Base-by-base conservation (phyloP, 768 basidiomycete species). In the Termitomyces sp. region DNA sequence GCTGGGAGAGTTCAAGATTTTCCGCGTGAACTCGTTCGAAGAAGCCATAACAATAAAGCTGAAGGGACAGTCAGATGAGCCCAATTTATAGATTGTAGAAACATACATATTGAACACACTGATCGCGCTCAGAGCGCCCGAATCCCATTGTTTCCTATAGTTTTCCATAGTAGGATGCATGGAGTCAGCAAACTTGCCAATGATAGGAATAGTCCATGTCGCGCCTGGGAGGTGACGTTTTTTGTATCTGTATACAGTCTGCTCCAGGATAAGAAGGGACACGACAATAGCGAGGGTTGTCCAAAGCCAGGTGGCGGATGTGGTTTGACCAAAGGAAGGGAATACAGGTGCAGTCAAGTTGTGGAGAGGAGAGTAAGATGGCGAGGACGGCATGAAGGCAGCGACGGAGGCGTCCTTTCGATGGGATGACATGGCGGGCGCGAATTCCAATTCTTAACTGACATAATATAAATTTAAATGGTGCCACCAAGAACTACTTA, bases 41-140 rank as follows among this genome's bases (percentile, higher is more conserved):
- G 96, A 91, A 23, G 94, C 94, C 84, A 98, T 95, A 66, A 99
- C 97, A 67, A 99, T 98, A 72, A 98, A 98, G 64, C 97, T 99
- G 67, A 42, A 25, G 30, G 34, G 25, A n/a, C 23, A 21, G 14
- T 48, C 54, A 65, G 44, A 49, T 23, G 35, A 9, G 7, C 11
- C 14, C 14, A 17, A 21, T 3, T 17, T 19, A 35, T 35, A 40
- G 34, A 41, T 53, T 37, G 50, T 40, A 16, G 40, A 35, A 34
- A 73, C 88, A 63, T 59, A 92, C 97, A 99, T 98, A 74, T 99
- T 96, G 77, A 99, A 99, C 4, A 99, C 97, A 68, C 91, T 94
- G 56, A 96, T 75, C 10, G 87, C 94, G 61, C 88, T 89, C 34
- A 99, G 80, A 14, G 86, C 86, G 52, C 94, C 95, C 2, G 88